Conservation (phyloP, 768 basidiomycete genomes). For the Lactifluus subvellereus region DNA sequence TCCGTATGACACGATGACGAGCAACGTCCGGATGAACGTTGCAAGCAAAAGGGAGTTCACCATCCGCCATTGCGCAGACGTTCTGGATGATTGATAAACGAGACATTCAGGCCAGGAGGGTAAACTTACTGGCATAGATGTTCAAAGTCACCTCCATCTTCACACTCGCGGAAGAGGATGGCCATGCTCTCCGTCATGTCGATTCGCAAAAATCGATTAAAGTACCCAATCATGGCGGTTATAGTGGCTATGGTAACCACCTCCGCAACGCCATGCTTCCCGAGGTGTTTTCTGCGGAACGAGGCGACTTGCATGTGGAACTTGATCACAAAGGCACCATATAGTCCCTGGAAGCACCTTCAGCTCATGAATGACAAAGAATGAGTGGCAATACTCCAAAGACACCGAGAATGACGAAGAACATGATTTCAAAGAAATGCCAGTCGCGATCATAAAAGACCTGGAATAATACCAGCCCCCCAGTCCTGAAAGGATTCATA, state of each 20-base stretch:
- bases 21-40: conserved; percentile 76
- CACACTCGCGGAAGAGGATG: conserved; percentile 92
- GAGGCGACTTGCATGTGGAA: conserved; percentile 94
- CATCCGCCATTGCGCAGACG: conserved; percentile 89
- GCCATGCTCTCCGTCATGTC: conserved; percentile 98
- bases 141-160: conserved; percentile 85
- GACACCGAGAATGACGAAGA: conserved; percentile 90
- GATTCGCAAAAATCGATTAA: conserved; percentile 89
- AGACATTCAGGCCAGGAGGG: conserved; percentile 2
- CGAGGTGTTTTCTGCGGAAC: conserved; percentile 87
- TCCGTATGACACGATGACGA: conserved; percentile 92
- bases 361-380: not conserved
- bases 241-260: conserved; percentile 81
- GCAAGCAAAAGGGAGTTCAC: conserved; percentile 89
- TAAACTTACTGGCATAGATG: conserved; percentile 88
- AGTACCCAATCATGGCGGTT: conserved; percentile 90
- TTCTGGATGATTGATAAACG: conserved; percentile 40
- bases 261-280: conserved; percentile 79
- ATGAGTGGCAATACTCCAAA: conserved; percentile 62
- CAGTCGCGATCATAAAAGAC: conserved; percentile 96
- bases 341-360: conserved; percentile 63
- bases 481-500: conserved; percentile 98
- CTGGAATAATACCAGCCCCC: conserved; percentile 96
- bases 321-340: conserved; percentile 95
- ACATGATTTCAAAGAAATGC: conserved; percentile 99